Base-by-base conservation (phyloP, 176 grass and related monocot genomes). In the Luzula sylvatica region DNA sequence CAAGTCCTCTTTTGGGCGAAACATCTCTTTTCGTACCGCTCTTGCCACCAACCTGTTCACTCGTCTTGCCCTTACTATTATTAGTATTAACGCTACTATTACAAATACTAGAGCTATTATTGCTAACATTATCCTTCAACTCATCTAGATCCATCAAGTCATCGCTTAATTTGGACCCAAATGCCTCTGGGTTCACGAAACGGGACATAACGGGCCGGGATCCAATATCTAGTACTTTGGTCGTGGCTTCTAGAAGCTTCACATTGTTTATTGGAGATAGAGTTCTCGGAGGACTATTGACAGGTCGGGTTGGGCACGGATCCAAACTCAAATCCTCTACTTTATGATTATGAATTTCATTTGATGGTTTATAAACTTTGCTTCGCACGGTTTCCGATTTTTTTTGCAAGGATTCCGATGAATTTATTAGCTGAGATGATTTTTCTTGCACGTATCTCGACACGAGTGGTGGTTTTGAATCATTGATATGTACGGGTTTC, bases 211-310 rank as follows among this genome's bases (percentile, higher is more conserved):
- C 82, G 8, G 68, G 72, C 48, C 79, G 75, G 23, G 86, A 58
- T 25, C 88, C 71, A 3, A 80, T 79, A 60, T 87, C 82, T 26
- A 94, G 68, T 32, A 87, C 66, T 60, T 42, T 94, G 23, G 39
- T 67, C 7, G 88, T 79, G 3, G 78, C 78, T 66, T 94, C 82
- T 8, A 83, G 72, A 55, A 94, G 8, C 50, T 76, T 56, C 19
- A 65, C 59, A 44, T 80, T 94, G 49, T 71, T 87, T 67, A 65
- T 78, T 41, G 38, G 72, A 4, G 75, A 80, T 30, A 75, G 27
- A 26, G 78, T 68, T 63, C 88, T 87, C 9, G 75, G 60, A 7
- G 60, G 82, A 21, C 88, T 74, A 58, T 55, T 80, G 8, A 77
- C 50, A 21, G 78, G 68, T 23, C 75, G 76, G 0, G 71, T 61